phyloP scores from a whole-genome alignment of 163 green algal genomes.

The Prototheca cutis region DNA sequence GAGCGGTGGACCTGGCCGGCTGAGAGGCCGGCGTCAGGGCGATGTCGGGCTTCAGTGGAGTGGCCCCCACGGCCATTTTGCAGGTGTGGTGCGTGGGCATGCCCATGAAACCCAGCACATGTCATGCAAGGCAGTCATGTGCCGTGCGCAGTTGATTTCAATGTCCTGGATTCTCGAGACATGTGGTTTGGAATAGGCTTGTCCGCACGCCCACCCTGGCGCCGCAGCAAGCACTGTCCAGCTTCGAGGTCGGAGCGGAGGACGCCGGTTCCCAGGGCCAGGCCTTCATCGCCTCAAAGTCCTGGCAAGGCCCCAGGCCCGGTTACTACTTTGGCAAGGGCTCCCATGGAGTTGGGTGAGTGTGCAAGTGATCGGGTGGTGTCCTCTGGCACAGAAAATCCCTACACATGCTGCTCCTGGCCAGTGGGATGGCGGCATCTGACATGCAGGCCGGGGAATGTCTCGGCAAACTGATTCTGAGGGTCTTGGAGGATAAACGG shows the following conservation, averaged over 20 bases:
- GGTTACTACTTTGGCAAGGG: slow-evolving; percentile 34
- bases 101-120: too few relatives aligned
- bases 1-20: too few relatives aligned
- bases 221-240: slow-evolving; percentile 1
- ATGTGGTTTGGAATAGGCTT: too few relatives aligned
- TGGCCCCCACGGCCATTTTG: slow-evolving; percentile 3
- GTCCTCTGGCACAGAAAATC: too few relatives aligned
- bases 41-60: too few relatives aligned
- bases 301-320: slow-evolving; percentile 10
- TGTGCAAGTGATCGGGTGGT: neutral
- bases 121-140: too few relatives aligned
- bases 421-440: too few relatives aligned
- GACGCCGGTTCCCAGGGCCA: neutral
- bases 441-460: too few relatives aligned
- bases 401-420: too few relatives aligned
- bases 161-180: neutral
- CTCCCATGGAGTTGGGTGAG: slow-evolving; percentile 25
- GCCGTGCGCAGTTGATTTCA: neutral
- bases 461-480: too few relatives aligned
- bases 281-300: slow-evolving; percentile 12
- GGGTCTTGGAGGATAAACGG: too few relatives aligned
- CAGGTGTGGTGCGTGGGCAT: neutral
- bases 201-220: neutral
- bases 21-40: too few relatives aligned
- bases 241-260: slow-evolving; percentile 16